Percentiles rank a stretch among this genome's conserved stretches.
phyloP scores from a whole-genome alignment of 2,329 filamentous ascomycete species.

The Zymoseptoria tritici region DNA sequence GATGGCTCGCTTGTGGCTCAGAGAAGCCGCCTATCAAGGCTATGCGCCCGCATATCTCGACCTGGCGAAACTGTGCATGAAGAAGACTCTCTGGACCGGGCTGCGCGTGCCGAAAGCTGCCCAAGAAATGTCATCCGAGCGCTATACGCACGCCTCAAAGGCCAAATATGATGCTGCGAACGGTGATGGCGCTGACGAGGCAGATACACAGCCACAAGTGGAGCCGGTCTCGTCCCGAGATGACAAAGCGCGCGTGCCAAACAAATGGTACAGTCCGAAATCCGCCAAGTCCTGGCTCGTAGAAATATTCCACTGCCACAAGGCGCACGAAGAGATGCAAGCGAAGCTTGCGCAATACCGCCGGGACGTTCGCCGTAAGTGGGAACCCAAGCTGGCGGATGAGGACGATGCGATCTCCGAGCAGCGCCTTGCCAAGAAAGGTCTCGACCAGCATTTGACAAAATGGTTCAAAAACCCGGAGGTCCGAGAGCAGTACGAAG shows the following conservation, averaged over 20 bases:
- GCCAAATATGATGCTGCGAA: slow-evolving; percentile 14
- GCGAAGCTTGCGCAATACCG: neutral
- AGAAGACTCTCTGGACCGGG: slow-evolving; percentile 18
- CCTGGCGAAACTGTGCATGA: slow-evolving; percentile 18
- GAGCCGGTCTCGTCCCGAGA: neutral
- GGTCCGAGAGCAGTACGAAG: slow-evolving; percentile 23
- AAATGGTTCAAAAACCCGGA: slow-evolving; percentile 20
- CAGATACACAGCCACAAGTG: neutral
- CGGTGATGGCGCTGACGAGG: neutral
- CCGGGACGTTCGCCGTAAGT: neutral
- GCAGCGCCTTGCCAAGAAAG: neutral
- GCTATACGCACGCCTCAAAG: slow-evolving; percentile 22
- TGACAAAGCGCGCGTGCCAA: slow-evolving; percentile 3
- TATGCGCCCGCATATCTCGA: slow-evolving; percentile 26
- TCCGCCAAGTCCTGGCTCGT: slow-evolving; percentile 17
- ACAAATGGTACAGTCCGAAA: slow-evolving; percentile 16
- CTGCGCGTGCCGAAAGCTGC: slow-evolving; percentile 20
- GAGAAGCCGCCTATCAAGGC: slow-evolving; percentile 7
- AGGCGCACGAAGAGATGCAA: slow-evolving; percentile 5
- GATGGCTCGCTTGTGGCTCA: slow-evolving; percentile 25
- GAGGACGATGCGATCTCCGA: slow-evolving; percentile 8
- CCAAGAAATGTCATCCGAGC: slow-evolving; percentile 14
- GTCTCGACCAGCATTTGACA: slow-evolving; percentile 1
- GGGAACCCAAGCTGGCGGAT: neutral
- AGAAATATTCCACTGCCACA: slow-evolving; percentile 21